Base-by-base conservation (phyloP, 176 grass and related monocot species). In the Aegilops longissima region DNA sequence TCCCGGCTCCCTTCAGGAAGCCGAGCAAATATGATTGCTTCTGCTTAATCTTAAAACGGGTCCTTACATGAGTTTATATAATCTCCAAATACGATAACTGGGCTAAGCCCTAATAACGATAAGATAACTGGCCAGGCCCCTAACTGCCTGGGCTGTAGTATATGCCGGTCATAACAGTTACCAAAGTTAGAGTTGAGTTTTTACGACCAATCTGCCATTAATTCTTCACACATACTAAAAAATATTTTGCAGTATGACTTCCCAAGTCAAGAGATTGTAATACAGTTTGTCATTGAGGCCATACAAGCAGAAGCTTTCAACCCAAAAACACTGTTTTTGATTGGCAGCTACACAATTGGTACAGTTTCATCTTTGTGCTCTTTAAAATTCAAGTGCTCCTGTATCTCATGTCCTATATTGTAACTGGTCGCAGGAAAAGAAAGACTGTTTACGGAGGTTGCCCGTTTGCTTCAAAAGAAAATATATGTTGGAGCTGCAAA, bases 301-400 rank as follows among this genome's bases (percentile, higher is more conserved):
- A 95, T 98, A 89, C 96, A 98, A 94, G 96, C 96, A 45, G 93
- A 98, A 84, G 90, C 92, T 49, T 98, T 98, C 87, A 98, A 98
- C 83, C 93, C 93, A 61, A 98, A 78, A 89, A 95, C 96, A 84
- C 85, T 98, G 27, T 94, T 98, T 84, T 91, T 98, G 47, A 95
- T 98, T 88, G 96, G 96, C 34, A 98, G 92, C 86, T 98, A 98
- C 66, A 98, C 96, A 63, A 95, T 98, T 80, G 96, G 96, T 98
- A 98, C 16, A 71, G 31, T 79, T 77, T 85, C 21, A 47, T 56
- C 84, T 83, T 56, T 64, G 18, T 1, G 73, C 11, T 66, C 76
- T 38, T 65, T 27, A 14, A 70, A 68, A 62, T 87, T 84, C 24
- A 24, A 25, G 25, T 79, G 51, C 79, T 69, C 79, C n/a, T 21